These are phyloP conservation scores for Hypericum androsaemum DNA, from an alignment of 345 rosid genomes.

Conservation along the genomic window DNA sequence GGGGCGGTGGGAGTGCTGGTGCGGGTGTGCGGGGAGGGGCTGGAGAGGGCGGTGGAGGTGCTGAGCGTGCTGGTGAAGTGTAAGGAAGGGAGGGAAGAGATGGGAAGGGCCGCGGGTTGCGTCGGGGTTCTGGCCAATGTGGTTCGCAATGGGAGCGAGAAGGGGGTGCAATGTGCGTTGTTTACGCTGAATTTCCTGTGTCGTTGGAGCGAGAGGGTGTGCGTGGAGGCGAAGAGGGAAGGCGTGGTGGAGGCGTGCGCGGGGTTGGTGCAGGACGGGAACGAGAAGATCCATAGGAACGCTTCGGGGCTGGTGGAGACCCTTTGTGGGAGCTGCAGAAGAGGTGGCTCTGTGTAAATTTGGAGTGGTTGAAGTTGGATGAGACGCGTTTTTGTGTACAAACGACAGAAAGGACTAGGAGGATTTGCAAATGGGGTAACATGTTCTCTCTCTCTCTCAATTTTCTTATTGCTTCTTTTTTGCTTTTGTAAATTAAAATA, in stretches of 20 bases:
- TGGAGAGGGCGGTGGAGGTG: constrained; percentile 84
- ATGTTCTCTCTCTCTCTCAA: too few species aligned
- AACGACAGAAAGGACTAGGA: too few species aligned
- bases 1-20: constrained; percentile 69
- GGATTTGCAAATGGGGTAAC: too few species aligned
- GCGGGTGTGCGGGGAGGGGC: constrained; percentile 44
- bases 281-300: constrained; percentile 72
- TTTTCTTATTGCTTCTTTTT: too few species aligned
- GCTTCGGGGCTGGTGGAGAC: constrained; percentile 56
- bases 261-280: constrained; percentile 57
- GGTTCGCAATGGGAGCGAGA: constrained; percentile 48
- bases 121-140: constrained; percentile 51
- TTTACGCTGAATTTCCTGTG: constrained; percentile 62
- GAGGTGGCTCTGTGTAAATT: too few species aligned
- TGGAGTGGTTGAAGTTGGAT: too few species aligned
- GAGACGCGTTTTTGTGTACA: too few species aligned
- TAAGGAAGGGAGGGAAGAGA: constrained; percentile 78
- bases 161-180: constrained; percentile 63
- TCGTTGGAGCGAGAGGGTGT: constrained; percentile 34
- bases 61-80: constrained; percentile 77
- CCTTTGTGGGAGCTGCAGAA: constrained; percentile 25
- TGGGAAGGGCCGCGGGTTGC: constrained; percentile 44
- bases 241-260: constrained; percentile 60
- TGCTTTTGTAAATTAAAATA: too few species aligned
- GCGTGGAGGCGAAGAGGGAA: constrained; percentile 36